Evolutionary conservation across 2,329 filamentous ascomycete genomes (phyloP), one percentile per base, ranked within the genome.

Genomic region (Chaetomium globosum): DNA sequence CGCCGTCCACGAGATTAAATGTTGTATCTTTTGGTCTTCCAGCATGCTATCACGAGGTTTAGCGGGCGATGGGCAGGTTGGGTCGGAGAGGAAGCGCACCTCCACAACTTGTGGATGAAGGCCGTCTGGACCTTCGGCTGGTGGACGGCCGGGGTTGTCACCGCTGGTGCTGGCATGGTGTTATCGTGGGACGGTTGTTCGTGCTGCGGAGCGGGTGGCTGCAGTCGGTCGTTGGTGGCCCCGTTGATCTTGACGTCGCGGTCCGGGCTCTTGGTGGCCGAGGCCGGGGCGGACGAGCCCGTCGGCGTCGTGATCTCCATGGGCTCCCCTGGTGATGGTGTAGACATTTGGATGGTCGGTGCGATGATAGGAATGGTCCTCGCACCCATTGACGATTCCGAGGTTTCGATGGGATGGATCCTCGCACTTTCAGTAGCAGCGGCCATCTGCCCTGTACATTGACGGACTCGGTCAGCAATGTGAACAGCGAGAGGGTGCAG

Each of bases 71-170:
- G 39, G 12, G 26, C 9, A 55, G 26, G n/a, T 33, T 26, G 52
- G 39, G 4, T 28, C 7, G 48, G 21, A 36, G 63, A 65, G 46
- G 46, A 65, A 89, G 57, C 71, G 89, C 75, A 97, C 93, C 96
- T 97, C 83, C 98, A 99, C 43, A 99, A 86, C 79, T 99, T 99
- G 78, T 99, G 95, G 70, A 99, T 98, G 74, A 99, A 99, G 26
- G 95, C 95, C 12, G 95, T 98, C 80, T 99, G 95, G 19, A 98
- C 94, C 80, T 99, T 99, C 66, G 95, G 93, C 75, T 97, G 93
- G 75, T 96, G 92, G 60, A 93, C 89, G 56, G 89, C 89, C 5
- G 90, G 87, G 0, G 88, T 87, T 23, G 89, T 88, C n/a, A 82
- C 79, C 2, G 81, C 78, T 19, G 82, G 83, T 26, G 83, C 82